Base-by-base conservation (phyloP, 2,329 filamentous ascomycete species). In the Pseudogymnoascus sp. region DNA sequence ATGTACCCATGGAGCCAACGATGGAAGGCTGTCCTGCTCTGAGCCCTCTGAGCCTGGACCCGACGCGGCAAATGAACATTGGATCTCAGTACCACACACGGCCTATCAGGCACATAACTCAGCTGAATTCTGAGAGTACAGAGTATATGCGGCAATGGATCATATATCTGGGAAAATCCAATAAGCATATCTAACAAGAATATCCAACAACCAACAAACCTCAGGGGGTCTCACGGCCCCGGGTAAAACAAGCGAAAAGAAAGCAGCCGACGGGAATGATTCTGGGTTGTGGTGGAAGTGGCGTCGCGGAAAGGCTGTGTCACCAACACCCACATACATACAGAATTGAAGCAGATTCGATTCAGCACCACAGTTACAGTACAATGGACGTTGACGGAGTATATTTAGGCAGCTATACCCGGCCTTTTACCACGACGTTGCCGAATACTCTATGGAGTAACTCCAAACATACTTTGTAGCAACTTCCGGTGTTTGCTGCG, bases 11-110 rank as follows among this genome's bases (percentile, higher is more conserved):
- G 45, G 45, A 52, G 18, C 23, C 3, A 52, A 23, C 45, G 23
- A 30, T 52, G 23, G 10, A 3, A 52, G 15, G 23, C 3, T 10
- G 23, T 52, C 26, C 45, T 30, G 26, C n/a, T 52, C 45, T 52
- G 30, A 52, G 45, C 26, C 45, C n/a, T 52, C 45, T 52, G 30
- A 52, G 45, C 26, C 45, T 52, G 45, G 45, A 52, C 45, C 45
- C 2, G n/a, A 52, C 45, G 45, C 45, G 45, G 45, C 18, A 52
- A 30, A 52, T 52, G 45, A 30, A 52, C 3, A 52, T 18, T 52
- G 45, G 45, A 52, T 15, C 45, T 52, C 45, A 52, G 45, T 52
- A 52, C 45, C 45, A 52, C 4, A 5, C 45, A 28, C 23, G 26
- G 23, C n/a, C n/a, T 52, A 30, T 28, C 45, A 8, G n/a, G 23